Evolutionary conservation across 2,329 filamentous ascomycete genomes (phyloP).

Genomic region (Cladosporium sp.): DNA sequence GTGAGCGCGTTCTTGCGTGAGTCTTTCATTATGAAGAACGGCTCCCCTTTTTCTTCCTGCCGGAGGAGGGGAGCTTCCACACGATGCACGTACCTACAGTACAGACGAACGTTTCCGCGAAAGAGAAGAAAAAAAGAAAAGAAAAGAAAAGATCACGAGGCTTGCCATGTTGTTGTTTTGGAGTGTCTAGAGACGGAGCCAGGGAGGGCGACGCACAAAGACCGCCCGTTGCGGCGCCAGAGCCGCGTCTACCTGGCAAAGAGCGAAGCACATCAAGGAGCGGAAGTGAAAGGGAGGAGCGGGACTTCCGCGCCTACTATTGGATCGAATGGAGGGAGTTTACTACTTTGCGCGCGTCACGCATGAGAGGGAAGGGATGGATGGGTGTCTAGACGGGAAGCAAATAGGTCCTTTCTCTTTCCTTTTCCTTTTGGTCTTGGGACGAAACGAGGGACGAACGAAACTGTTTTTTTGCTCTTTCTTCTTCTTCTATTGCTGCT

Average conservation of each 20-base stretch:
- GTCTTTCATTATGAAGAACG: background rate
- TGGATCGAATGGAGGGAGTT: background rate
- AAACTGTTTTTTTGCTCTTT: background rate
- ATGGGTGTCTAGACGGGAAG: background rate
- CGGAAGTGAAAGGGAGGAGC: background rate
- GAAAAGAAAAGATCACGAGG: too few relatives aligned
- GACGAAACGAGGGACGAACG: background rate
- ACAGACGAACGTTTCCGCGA: too few relatives aligned
- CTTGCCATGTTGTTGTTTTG: too few relatives aligned
- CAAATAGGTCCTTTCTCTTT: background rate
- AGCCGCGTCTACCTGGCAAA: background rate
- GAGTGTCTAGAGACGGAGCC: too few relatives aligned
- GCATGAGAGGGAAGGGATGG: background rate
- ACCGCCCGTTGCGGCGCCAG: background rate
- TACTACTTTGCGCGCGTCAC: background rate
- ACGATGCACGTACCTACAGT: too few relatives aligned
- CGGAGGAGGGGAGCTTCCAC: background rate
- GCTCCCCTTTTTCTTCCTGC: background rate
- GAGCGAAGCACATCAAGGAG: background rate
- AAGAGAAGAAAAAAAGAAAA: too few relatives aligned
- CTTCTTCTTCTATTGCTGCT: background rate
- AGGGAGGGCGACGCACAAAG: background rate
- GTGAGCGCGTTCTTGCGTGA: conserved; percentile 35
- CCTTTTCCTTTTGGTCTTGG: background rate
- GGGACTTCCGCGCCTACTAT: too few relatives aligned